Evolutionary conservation across 192 early-diverging fungal species (phyloP), one percentile per base, ranked within the genome.

Genomic region (Backusella westeae): DNA sequence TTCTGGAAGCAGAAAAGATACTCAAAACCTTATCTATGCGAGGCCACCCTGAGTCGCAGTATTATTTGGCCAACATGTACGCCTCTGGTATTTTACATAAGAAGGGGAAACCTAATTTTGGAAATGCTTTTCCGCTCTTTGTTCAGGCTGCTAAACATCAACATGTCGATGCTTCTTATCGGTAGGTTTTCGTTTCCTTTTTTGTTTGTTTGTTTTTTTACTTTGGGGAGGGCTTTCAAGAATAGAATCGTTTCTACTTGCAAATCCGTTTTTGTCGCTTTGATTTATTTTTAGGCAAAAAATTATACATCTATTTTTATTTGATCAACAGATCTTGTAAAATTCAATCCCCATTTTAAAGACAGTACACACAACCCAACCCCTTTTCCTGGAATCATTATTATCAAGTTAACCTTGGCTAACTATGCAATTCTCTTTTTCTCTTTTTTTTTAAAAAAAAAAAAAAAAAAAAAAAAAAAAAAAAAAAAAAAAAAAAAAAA

Each of bases 81-180:
- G 87, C 90, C 29, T 85, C 85, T 17, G 92, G 90, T 6, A 78
- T 91, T 35, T 82, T 83, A 46, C 78, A 84, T 42, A 81, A 85
- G 72, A 84, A 85, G 34, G 78, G 83, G 65, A 83, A 85, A 34
- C 82, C 85, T 1, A 91, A 92, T 38, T 89, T 90, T 78, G 85
- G 87, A 6, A 92, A 91, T 34, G 87, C 89, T 3, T 88, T 91
- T 74, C 85, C 89, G 9, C 77, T 89, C n/a, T 92, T 87, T 82
- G 79, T 88, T 19, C 82, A 83, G 44, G 90, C 93, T 2, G 90
- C 90, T 17, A 93, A 92, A 75, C 87, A 90, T 75, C 85, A 82
- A 17, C 88, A 91, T 72, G 80, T 90, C 0, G 86, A 87, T 53
- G 88, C 91, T 12, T 83, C 86, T 8, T 93, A 89, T 78, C 70